phyloP scores from a whole-genome alignment of 2,329 filamentous ascomycete species.

The Alternaria brassicae region DNA sequence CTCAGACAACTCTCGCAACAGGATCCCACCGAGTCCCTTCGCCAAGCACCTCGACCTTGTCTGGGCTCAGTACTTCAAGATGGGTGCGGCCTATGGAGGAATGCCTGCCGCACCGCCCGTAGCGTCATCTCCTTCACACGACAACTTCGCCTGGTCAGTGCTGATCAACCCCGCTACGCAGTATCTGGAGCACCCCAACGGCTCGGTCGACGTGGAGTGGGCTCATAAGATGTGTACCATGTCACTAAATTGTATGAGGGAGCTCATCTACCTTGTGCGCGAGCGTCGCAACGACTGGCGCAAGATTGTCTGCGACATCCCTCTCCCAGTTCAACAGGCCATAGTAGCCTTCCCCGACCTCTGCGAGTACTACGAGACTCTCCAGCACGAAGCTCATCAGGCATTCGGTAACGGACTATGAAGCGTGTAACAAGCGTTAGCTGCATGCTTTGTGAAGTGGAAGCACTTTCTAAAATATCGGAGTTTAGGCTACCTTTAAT shows the following conservation, averaged over 20 bases:
- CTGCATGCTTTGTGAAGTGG: neutral
- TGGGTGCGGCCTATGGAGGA: conserved; percentile 23
- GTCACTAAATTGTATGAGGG: conserved; percentile 32
- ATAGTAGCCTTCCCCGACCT: conserved; percentile 30
- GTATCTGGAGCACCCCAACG: conserved; percentile 30
- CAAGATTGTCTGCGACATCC: conserved; percentile 30
- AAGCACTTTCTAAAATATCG: neutral
- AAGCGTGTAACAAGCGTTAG: neutral
- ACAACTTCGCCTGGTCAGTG: conserved; percentile 32
- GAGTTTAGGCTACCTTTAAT: neutral
- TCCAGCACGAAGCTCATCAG: conserved; percentile 28
- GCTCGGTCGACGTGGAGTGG: conserved; percentile 27
- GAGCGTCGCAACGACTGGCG: conserved; percentile 28
- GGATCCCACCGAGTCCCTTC: conserved; percentile 28
- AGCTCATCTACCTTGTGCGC: conserved; percentile 23
- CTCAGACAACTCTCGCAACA: conserved; percentile 5
- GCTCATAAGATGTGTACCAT: conserved; percentile 22
- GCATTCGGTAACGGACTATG: conserved; percentile 23
- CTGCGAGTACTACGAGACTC: conserved; percentile 22
- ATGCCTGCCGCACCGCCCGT: conserved; percentile 5
- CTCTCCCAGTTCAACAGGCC: conserved; percentile 25
- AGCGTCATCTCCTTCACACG: conserved; percentile 7
- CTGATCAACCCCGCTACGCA: conserved; percentile 39
- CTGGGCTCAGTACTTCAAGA: conserved; percentile 29
- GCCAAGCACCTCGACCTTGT: conserved; percentile 21